These are phyloP conservation scores for Dendrocalamus sinicus DNA, from an alignment of 176 grass and related monocot species.

Conservation along the genomic window DNA sequence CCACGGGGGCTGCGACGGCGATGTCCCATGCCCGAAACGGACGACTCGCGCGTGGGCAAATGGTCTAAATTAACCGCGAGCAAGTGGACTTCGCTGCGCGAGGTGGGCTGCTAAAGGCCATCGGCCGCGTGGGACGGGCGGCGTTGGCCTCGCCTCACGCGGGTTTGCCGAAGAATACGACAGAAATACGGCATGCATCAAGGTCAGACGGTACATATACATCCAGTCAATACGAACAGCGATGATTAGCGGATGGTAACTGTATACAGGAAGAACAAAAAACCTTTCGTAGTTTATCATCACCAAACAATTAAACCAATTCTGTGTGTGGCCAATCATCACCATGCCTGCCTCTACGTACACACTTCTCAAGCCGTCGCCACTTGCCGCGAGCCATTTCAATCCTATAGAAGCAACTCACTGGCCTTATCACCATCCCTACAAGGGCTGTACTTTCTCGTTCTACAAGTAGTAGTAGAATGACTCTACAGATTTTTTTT, in stretches of 20 bases:
- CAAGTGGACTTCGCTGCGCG: not conserved
- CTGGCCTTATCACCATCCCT: not conserved
- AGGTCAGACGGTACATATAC: not conserved
- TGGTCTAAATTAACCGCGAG: too few relatives aligned
- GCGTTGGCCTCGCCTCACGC: too few relatives aligned
- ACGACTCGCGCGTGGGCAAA: too few relatives aligned
- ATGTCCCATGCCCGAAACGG: not conserved
- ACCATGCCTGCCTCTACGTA: conserved; percentile 1
- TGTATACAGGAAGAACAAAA: not conserved
- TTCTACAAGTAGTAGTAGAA: not conserved
- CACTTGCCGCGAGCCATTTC: not conserved
- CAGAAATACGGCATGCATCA: not conserved
- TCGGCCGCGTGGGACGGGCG: not conserved
- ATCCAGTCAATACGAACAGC: not conserved
- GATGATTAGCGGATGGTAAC: not conserved
- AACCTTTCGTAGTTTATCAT: not conserved
- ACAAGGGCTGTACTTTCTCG: not conserved
- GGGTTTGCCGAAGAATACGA: not conserved
- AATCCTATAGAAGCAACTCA: not conserved
- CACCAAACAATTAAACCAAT: not conserved
- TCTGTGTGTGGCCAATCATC: not conserved
- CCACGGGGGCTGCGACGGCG: too few relatives aligned
- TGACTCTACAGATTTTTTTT: not conserved
- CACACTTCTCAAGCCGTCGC: not conserved
- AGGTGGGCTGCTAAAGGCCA: not conserved